Percentiles rank a stretch among this genome's conserved stretches.
phyloP scores from a whole-genome alignment of 768 basidiomycete species.

The Psilocybe subaeruginosa region DNA sequence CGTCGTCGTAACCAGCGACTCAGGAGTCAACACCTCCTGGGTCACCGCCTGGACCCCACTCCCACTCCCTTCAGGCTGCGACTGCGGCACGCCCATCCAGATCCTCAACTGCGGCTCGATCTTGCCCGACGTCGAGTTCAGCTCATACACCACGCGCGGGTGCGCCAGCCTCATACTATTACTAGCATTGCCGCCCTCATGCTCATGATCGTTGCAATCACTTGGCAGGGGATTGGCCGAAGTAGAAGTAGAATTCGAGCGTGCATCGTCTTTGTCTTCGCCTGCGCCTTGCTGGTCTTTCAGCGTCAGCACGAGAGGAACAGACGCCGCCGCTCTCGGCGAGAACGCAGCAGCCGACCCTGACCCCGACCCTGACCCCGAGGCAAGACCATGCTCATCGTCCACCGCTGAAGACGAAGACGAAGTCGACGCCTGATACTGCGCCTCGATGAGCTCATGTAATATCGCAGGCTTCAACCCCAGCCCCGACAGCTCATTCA shows the following conservation, averaged over 20 bases:
- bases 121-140: constrained; percentile 46
- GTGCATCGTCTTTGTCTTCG: not conserved
- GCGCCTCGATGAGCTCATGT: constrained; percentile 39
- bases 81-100: constrained; percentile 32
- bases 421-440: not conserved
- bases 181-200: not conserved
- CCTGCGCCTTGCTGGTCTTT: not conserved
- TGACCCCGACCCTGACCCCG: not conserved
- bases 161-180: not conserved
- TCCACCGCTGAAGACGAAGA: not conserved
- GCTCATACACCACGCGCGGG: constrained; percentile 57
- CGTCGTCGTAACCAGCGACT: not conserved
- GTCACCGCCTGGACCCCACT: no score
- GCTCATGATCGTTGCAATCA: not conserved
- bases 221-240: not conserved
- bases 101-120: constrained; percentile 64
- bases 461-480: constrained; percentile 59
- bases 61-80: no score
- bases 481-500: constrained; percentile 72
- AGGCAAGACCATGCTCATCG: not conserved
- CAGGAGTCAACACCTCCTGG: not conserved
- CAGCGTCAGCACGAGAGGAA: not conserved
- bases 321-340: not conserved
- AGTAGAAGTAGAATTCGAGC: not conserved
- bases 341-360: no score